phyloP scores from a whole-genome alignment of 2,329 filamentous ascomycete genomes.

The Coniochaeta pulveracea region DNA sequence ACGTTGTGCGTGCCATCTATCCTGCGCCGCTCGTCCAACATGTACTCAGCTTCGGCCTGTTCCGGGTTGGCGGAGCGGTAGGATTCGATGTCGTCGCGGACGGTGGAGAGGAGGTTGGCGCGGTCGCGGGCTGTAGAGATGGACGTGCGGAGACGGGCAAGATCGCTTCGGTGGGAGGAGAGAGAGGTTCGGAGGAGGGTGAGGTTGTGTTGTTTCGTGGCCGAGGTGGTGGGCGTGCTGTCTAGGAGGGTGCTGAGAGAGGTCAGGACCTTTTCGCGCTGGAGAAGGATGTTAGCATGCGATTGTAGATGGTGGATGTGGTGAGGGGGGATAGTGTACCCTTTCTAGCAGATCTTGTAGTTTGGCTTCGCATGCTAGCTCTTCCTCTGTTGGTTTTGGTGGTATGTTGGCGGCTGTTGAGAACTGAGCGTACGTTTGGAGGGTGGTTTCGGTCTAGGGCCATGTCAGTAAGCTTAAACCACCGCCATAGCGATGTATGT shows the following conservation, averaged over 20 bases:
- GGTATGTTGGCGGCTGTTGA: conserved; percentile 70
- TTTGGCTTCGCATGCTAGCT: conserved; percentile 66
- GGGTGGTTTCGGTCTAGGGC: conserved; percentile 69
- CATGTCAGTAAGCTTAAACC: background rate
- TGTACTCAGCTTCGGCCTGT: conserved; percentile 86
- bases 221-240: conserved; percentile 76
- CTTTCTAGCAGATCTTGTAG: conserved; percentile 77
- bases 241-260: conserved; percentile 86
- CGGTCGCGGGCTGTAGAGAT: conserved; percentile 73
- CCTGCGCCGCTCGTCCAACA: conserved; percentile 78
- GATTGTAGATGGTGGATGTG: background rate
- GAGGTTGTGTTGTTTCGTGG: conserved; percentile 95
- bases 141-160: conserved; percentile 59
- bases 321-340: conserved; percentile 30
- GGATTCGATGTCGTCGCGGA: conserved; percentile 83
- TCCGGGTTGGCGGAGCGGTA: conserved; percentile 76
- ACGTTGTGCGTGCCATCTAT: conserved; percentile 85
- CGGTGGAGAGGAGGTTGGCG: conserved; percentile 80
- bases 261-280: conserved; percentile 73
- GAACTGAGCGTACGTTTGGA: conserved; percentile 86
- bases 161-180: conserved; percentile 73
- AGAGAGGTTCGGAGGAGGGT: conserved; percentile 85
- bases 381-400: conserved; percentile 74
- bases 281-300: conserved; percentile 10
- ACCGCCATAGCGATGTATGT: background rate